Conservation (phyloP, 106 monocot species). For the Dactylorhiza incarnata region DNA sequence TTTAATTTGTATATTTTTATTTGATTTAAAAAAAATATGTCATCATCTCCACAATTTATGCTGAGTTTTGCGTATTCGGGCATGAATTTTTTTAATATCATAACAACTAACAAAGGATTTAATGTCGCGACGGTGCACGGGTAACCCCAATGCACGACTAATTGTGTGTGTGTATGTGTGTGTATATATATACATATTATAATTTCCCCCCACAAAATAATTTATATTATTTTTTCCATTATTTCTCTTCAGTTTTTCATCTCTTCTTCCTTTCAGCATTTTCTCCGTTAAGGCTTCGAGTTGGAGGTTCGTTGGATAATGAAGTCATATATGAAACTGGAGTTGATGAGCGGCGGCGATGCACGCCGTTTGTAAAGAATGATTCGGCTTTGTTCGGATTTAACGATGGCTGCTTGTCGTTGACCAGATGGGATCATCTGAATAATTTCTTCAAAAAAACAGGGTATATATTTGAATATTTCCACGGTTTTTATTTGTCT, state of each 20-base stretch:
- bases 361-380: conserved; percentile 41
- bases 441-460: conserved; percentile 63
- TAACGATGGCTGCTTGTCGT: conserved; percentile 52
- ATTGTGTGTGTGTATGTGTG: too few relatives aligned
- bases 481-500: neutral
- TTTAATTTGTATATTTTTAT: too few relatives aligned
- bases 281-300: conserved; percentile 16
- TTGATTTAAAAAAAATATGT: too few relatives aligned
- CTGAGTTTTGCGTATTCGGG: too few relatives aligned
- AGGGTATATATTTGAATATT: conserved; percentile 31
- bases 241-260: conserved; percentile 3
- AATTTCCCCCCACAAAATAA: neutral
- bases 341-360: conserved; percentile 18
- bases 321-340: conserved; percentile 46
- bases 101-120: too few relatives aligned
- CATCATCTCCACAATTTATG: too few relatives aligned
- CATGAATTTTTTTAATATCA: too few relatives aligned
- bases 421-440: conserved; percentile 83
- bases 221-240: neutral
- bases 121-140: too few relatives aligned
- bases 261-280: conserved; percentile 54
- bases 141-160: neutral
- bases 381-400: conserved; percentile 69
- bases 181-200: too few relatives aligned
- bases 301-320: conserved; percentile 78